Evolutionary conservation across 75 land plant species (phyloP), one percentile per base, ranked within the genome.

Genomic region (Cryptomeria japonica): DNA sequence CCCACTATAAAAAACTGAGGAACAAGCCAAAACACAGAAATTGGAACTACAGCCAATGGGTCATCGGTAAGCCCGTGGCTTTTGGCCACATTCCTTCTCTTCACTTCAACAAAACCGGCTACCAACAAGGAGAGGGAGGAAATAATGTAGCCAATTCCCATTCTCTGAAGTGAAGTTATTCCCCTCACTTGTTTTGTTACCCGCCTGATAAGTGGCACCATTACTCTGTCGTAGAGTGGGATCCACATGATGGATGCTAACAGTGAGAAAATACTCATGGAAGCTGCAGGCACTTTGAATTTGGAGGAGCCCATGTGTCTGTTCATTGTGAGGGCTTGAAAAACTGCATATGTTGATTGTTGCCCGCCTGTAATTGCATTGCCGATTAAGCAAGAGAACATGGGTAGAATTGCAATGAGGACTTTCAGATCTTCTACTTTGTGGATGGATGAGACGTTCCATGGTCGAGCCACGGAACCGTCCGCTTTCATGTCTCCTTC

Each of bases 251-350:
- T 76, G 5, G 87, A 42, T 39, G 90, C 58, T 46, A 89, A 13
- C 14, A 91, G 13, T 61, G 51, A n/a, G 88, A 90, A 55, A 18
- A 92, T 90, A 8, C 32, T 3, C 10, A 95, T 1, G 42, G 96
- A 91, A 42, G 91, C 95, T 1, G 96, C 91, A 1, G 96, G 96
- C 88, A 95, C 75, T 55, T 88, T 19, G 94, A 95, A 93, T 87
- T 85, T 83, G 38, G 16, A 15, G 16, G 86, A 86, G 18, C 94
- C 92, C 25, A 95, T 32, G 53, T 73, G 90, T 38, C 95, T 89
- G 85, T 95, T 91, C 95, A 93, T 91, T 77, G 92, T 83, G 42
- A 92, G 86, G 72, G 93, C 96, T 86, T 95, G 96, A 84, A 92
- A 90, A 70, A 94, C 56, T 55, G 86, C 70, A n/a, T 92, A 76